Evolutionary conservation across 768 basidiomycete species (phyloP).

Genomic region (Lactifluus hygrophoroides): DNA sequence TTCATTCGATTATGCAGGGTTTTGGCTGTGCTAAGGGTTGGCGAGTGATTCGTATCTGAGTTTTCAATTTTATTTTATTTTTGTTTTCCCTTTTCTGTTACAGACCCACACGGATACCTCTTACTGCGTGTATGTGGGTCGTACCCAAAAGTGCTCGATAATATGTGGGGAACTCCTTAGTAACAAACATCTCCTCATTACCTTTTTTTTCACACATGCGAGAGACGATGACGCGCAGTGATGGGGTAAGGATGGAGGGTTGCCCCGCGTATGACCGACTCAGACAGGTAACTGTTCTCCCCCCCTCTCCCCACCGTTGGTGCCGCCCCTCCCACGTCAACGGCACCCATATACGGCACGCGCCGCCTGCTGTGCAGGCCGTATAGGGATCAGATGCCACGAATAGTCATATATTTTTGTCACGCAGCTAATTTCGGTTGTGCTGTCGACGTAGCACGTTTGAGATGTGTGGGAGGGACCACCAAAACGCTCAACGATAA

Average conservation of each 20-base stretch:
- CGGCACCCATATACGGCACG: neutral
- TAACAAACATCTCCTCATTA: no score
- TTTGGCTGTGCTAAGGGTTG: no score
- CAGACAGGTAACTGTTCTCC: no score
- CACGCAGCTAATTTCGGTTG: slow-evolving; percentile 6
- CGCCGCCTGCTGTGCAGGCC: neutral
- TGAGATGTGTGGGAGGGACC: neutral
- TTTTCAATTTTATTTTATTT: neutral
- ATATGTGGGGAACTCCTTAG: neutral
- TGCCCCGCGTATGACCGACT: neutral
- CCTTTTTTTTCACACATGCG: no score
- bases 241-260: neutral
- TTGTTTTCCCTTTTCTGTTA: no score
- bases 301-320: no score
- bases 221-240: neutral
- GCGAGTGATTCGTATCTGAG: slow-evolving; percentile 8
- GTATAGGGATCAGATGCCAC: neutral
- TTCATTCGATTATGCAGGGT: no score
- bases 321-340: neutral
- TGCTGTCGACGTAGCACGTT: slow-evolving; percentile 4
- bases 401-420: neutral
- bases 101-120: no score
- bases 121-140: no score
- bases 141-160: no score
- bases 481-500: no score